Conservation (phyloP, 805 yeast species). For the Metschnikowia arizonensis region DNA sequence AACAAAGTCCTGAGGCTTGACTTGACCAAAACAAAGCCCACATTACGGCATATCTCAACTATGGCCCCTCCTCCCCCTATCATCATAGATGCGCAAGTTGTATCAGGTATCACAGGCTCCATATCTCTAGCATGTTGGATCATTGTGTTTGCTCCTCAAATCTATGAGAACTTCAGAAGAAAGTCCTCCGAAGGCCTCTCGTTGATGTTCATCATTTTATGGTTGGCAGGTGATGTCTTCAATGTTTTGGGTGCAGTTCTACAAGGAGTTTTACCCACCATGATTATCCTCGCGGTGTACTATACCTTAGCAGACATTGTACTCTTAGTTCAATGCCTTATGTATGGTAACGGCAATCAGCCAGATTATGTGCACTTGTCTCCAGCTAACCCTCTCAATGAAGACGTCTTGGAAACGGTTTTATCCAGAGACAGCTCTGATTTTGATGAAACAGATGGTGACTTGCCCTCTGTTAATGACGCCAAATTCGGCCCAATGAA, state of each 20-base stretch:
- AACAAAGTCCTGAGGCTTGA: not conserved
- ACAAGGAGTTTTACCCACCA: slow-evolving; percentile 90
- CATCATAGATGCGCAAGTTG: slow-evolving; percentile 61
- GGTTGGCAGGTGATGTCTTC: slow-evolving; percentile 93
- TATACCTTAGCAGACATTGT: slow-evolving; percentile 89
- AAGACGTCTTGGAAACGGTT: slow-evolving; percentile 61
- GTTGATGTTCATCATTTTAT: slow-evolving; percentile 74
- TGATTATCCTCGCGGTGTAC: slow-evolving; percentile 88
- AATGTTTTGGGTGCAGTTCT: slow-evolving; percentile 87
- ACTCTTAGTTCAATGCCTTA: slow-evolving; percentile 75
- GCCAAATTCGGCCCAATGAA: slow-evolving; percentile 19
- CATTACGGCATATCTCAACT: not conserved
- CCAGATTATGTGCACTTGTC: slow-evolving; percentile 77
- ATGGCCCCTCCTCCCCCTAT: slow-evolving; percentile 65
- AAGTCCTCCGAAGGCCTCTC: slow-evolving; percentile 90
- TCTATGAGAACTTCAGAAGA: slow-evolving; percentile 83
- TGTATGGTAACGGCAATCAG: slow-evolving; percentile 61
- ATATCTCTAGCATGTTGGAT: slow-evolving; percentile 97
- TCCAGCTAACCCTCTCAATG: slow-evolving; percentile 82
- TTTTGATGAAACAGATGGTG: slow-evolving; percentile 14
- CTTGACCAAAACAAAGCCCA: not conserved
- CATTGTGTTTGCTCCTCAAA: slow-evolving; percentile 94
- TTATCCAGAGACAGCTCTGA: slow-evolving; percentile 38
- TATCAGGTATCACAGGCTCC: slow-evolving; percentile 77
- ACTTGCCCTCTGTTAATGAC: slow-evolving; percentile 25